Evolutionary conservation across 805 yeast genomes (phyloP).

Genomic region (Starmerella etchellsii): DNA sequence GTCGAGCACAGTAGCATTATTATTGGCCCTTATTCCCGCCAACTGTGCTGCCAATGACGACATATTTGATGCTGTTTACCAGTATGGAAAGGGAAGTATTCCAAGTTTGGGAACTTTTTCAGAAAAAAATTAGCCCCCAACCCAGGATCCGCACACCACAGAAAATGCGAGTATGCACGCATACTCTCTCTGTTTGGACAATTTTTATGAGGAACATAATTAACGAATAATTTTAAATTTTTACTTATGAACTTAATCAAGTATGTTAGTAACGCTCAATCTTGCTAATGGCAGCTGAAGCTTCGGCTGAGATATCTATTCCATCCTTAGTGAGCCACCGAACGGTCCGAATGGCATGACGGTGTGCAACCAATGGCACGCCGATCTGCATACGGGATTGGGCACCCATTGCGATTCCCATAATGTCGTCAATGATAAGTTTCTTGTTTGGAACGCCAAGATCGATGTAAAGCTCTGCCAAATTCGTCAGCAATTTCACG

Average conservation of each 20-base stretch:
- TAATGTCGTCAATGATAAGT: neutral
- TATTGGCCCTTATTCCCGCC: conserved; percentile 40
- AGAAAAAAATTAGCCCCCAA: conserved; percentile 9
- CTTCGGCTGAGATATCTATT: neutral
- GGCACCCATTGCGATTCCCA: neutral
- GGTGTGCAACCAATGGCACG: conserved; percentile 4
- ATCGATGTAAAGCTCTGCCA: conserved; percentile 8
- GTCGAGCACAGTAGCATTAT: conserved; percentile 58
- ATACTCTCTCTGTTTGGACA: too few relatives aligned
- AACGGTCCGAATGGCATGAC: conserved; percentile 8
- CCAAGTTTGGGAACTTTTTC: neutral
- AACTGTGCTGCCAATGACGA: conserved; percentile 69
- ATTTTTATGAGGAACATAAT: too few relatives aligned
- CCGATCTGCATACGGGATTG: neutral
- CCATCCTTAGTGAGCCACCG: conserved; percentile 1
- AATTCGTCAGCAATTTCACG: conserved; percentile 3
- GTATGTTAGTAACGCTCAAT: neutral
- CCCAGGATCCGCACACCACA: neutral
- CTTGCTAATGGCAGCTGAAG: neutral
- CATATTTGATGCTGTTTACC: conserved; percentile 1
- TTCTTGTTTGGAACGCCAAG: neutral
- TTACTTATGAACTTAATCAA: too few relatives aligned
- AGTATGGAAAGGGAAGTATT: neutral
- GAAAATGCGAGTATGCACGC: too few relatives aligned
- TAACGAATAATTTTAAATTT: too few relatives aligned